phyloP scores from a whole-genome alignment of 176 grass and related monocot species.

The Alloteropsis semialata region DNA sequence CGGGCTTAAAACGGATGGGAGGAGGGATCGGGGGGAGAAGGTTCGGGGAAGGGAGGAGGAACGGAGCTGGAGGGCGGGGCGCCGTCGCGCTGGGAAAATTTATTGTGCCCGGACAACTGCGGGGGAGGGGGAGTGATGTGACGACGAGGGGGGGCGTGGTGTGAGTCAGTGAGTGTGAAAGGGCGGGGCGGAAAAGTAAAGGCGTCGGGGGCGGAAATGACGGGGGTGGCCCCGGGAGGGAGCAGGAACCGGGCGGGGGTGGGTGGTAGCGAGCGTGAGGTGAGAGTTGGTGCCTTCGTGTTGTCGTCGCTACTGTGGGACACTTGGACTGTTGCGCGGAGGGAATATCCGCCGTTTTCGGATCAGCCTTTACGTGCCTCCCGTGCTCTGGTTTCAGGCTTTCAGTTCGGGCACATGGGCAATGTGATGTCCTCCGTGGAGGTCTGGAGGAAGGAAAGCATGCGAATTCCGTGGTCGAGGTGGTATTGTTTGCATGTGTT shows the following conservation, averaged over 20 bases:
- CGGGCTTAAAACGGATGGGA: conserved; percentile 10
- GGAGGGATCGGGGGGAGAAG: background rate
- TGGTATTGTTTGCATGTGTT: background rate
- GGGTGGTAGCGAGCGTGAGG: background rate
- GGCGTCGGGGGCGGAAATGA: conserved; percentile 8
- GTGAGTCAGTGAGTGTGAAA: conserved; percentile 29
- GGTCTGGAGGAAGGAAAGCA: background rate
- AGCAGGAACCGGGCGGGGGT: background rate
- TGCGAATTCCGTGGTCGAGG: background rate
- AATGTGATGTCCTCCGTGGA: too few relatives aligned
- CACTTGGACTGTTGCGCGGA: background rate
- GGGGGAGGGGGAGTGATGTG: background rate
- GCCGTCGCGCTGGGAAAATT: conserved; percentile 29
- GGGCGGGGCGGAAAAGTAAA: background rate
- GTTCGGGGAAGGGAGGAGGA: conserved; percentile 30
- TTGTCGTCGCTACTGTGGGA: conserved; percentile 7
- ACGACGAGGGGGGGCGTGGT: background rate
- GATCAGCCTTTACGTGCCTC: background rate
- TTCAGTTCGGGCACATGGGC: too few relatives aligned
- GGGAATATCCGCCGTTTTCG: background rate
- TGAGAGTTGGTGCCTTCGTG: background rate
- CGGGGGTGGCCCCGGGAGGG: background rate
- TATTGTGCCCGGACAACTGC: background rate
- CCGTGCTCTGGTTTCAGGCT: too few relatives aligned
- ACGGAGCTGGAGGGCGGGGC: background rate